Conservation (phyloP, 768 basidiomycete genomes). For the Hysterangium stoloniferum region DNA sequence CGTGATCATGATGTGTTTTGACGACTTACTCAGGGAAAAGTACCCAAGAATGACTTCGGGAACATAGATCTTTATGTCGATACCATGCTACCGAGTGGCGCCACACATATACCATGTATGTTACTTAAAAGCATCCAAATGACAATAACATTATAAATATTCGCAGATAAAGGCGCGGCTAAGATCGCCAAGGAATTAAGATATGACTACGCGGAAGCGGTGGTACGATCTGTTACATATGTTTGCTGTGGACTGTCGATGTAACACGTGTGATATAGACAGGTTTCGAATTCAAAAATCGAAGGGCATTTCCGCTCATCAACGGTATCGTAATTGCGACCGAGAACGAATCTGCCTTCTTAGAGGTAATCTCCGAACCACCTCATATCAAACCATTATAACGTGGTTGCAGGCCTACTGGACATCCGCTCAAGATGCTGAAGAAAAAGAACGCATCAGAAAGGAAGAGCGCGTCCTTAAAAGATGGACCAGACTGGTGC, state of each 20-base stretch:
- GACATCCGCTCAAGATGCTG: slow-evolving; percentile 70
- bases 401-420: slow-evolving; percentile 60
- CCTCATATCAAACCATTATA: slow-evolving; percentile 1
- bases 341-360: slow-evolving; percentile 63
- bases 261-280: slow-evolving; percentile 41
- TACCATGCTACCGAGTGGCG: slow-evolving; percentile 88
- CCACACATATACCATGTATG: slow-evolving; percentile 86
- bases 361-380: slow-evolving; percentile 51
- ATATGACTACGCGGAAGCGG: slow-evolving; percentile 90
- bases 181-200: slow-evolving; percentile 85
- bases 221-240: slow-evolving; percentile 48
- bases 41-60: slow-evolving; percentile 94
- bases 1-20: not conserved
- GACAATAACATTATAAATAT: slow-evolving; percentile 11
- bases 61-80: slow-evolving; percentile 95
- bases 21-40: slow-evolving; percentile 56
- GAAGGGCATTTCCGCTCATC: slow-evolving; percentile 76
- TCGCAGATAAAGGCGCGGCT: slow-evolving; percentile 70
- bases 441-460: slow-evolving; percentile 69
- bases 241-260: not conserved
- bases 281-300: slow-evolving; percentile 94
- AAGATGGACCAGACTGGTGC: slow-evolving; percentile 81
- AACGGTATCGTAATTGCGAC: slow-evolving; percentile 81
- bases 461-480: slow-evolving; percentile 75
- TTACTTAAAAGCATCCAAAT: slow-evolving; percentile 16